Evolutionary conservation across 352 stramenopile genomes (phyloP).

Genomic region (Pythium scleroteichum): DNA sequence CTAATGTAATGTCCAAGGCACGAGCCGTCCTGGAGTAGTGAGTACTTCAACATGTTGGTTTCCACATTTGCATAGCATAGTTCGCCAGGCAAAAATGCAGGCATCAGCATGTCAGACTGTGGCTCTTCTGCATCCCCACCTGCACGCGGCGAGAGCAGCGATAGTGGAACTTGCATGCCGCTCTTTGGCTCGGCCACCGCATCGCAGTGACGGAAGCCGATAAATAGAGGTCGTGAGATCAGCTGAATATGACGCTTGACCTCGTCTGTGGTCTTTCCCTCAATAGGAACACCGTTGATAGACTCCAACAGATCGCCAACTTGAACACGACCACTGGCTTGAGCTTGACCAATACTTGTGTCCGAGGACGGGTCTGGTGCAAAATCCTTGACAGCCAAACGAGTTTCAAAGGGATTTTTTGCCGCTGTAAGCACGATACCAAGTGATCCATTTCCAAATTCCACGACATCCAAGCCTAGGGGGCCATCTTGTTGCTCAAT

Average conservation of each 20-base stretch:
- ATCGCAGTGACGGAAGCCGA: slow-evolving; percentile 62
- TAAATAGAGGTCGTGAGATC: slow-evolving; percentile 62
- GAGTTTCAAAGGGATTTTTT: slow-evolving; percentile 44
- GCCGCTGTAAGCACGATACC: slow-evolving; percentile 70
- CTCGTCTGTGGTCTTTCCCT: slow-evolving; percentile 72
- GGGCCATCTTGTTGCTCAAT: slow-evolving; percentile 32
- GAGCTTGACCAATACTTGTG: slow-evolving; percentile 49
- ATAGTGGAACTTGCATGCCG: slow-evolving; percentile 19
- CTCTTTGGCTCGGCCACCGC: slow-evolving; percentile 17
- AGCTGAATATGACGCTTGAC: slow-evolving; percentile 79
- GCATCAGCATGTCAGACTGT: slow-evolving; percentile 18
- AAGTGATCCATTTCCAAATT: slow-evolving; percentile 62
- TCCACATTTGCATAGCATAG: slow-evolving; percentile 80
- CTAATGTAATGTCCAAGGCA: slow-evolving; percentile 71
- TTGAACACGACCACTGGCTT: slow-evolving; percentile 59
- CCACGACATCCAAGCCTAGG: slow-evolving; percentile 52
- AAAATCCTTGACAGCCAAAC: slow-evolving; percentile 80
- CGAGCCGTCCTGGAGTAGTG: slow-evolving; percentile 63
- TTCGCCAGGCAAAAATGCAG: slow-evolving; percentile 66
- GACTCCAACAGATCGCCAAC: slow-evolving; percentile 74
- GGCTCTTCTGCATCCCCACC: background rate
- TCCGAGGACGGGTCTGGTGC: slow-evolving; percentile 35
- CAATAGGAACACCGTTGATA: slow-evolving; percentile 80
- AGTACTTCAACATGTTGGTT: slow-evolving; percentile 63
- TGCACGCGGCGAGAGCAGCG: slow-evolving; percentile 19